Base-by-base conservation (phyloP, 2,329 filamentous ascomycete genomes). In the Colletotrichum kahawae region DNA sequence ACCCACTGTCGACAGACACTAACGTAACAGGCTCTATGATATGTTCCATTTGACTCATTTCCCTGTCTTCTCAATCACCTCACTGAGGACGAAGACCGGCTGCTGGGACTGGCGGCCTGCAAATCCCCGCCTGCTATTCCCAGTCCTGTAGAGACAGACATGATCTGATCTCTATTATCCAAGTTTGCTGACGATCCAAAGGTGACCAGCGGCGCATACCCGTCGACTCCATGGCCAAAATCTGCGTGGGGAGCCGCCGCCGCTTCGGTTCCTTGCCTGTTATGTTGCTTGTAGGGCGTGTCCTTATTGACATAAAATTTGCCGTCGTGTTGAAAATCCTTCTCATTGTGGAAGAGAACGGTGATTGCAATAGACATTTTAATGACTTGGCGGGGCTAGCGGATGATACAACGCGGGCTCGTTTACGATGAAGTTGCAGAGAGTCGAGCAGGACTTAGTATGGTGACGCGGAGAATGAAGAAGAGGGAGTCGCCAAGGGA, bases 81-180 rank as follows among this genome's bases (percentile, higher is more conserved):
- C 81, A 34, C 82, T 78, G 51, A 80, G 79, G 29, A 80, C 79
- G 75, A 83, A 82, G 70, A 82, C 51, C 12, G 79, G 79, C 82
- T 83, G 81, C 81, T 33, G 33, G 93, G 66, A 29, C 65, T 4
- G 16, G 51, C 70, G 63, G 31, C 5, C 66, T 71, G 31, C 24
- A 8, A 13, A 62, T 29, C 1, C 63, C 38, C 13, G 27, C 29
- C 36, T 67, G 62, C 51, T 2, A 13, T 54, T 13, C 54, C 36
- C 10, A 38, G 38, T 9, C 64, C 48, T 9, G 57, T 24, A 4
- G 56, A 73, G 34, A 16, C 65, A 2, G 57, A 31, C 18, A 56
- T 51, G 43, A 31, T 57, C 43, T 73, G 65, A 4, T 65, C 65
- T 9, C 18, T 3, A 33, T 64, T 59, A 7, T 43, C 65, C 48